phyloP scores from a whole-genome alignment of 2,329 filamentous ascomycete genomes.

The Trichoderma arundinaceum region DNA sequence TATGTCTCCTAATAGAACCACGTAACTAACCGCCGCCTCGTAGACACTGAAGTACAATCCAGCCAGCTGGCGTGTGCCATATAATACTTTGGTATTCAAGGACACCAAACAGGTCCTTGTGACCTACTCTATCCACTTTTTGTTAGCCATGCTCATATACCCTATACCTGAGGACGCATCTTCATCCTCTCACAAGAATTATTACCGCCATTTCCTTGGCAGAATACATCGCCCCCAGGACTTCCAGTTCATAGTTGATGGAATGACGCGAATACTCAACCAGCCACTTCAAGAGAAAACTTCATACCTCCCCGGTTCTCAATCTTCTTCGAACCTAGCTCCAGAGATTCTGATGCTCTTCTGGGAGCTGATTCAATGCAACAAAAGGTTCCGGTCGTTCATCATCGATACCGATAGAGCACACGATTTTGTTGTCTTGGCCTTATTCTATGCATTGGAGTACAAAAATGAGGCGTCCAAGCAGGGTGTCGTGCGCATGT shows the following conservation, averaged over 20 bases:
- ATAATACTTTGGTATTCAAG: slow-evolving; percentile 89
- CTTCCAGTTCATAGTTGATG: slow-evolving; percentile 96
- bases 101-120: slow-evolving; percentile 90
- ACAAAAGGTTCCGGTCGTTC: slow-evolving; percentile 94
- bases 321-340: slow-evolving; percentile 81
- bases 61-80: slow-evolving; percentile 89
- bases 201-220: slow-evolving; percentile 89
- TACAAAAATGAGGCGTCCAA: slow-evolving; percentile 84
- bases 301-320: slow-evolving; percentile 86
- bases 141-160: slow-evolving; percentile 85
- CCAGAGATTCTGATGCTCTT: slow-evolving; percentile 97
- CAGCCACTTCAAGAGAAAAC: slow-evolving; percentile 88
- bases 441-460: slow-evolving; percentile 91
- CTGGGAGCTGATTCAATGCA: slow-evolving; percentile 97
- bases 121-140: slow-evolving; percentile 87
- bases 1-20: slow-evolving; percentile 4
- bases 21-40: not conserved
- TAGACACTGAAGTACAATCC: slow-evolving; percentile 95
- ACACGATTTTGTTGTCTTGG: slow-evolving; percentile 89
- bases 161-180: slow-evolving; percentile 79
- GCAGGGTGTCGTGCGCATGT: slow-evolving; percentile 94
- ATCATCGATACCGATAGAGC: slow-evolving; percentile 94
- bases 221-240: slow-evolving; percentile 91
- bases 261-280: slow-evolving; percentile 89
- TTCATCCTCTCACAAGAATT: slow-evolving; percentile 78